A percentile compares a stretch with the other conserved stretches of the same genome.
phyloP scores from a whole-genome alignment of 2,329 filamentous ascomycete species.

The Teratosphaeria zuluensis region DNA sequence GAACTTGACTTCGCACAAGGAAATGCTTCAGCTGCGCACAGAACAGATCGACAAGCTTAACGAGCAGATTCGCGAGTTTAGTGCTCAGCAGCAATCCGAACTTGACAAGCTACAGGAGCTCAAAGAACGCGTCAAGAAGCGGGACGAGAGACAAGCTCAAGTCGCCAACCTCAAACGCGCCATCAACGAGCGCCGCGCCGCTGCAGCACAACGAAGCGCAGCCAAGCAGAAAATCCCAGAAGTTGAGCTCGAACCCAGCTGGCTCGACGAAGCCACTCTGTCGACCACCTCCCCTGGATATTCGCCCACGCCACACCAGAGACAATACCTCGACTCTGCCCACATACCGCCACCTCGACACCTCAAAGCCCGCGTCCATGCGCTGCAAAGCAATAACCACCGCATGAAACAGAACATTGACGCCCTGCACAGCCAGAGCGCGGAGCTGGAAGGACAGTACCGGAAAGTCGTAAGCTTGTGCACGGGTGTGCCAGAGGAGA shows the following conservation, averaged over 20 bases:
- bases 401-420: slow-evolving; percentile 58
- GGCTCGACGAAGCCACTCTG: slow-evolving; percentile 24
- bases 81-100: slow-evolving; percentile 67
- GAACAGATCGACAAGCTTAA: slow-evolving; percentile 74
- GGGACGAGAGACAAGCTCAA: slow-evolving; percentile 57
- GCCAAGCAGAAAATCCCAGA: not conserved
- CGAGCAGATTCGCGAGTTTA: slow-evolving; percentile 67
- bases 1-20: slow-evolving; percentile 68
- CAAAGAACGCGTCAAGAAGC: slow-evolving; percentile 53
- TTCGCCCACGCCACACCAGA: slow-evolving; percentile 9
- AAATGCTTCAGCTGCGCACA: slow-evolving; percentile 76
- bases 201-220: slow-evolving; percentile 15
- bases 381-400: slow-evolving; percentile 60
- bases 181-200: slow-evolving; percentile 55
- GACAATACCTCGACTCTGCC: slow-evolving; percentile 6
- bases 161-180: slow-evolving; percentile 70
- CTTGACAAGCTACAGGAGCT: slow-evolving; percentile 63
- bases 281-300: not conserved
- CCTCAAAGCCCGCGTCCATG: slow-evolving; percentile 58
- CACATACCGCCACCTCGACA: slow-evolving; percentile 10
- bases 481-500: slow-evolving; percentile 65
- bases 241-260: slow-evolving; percentile 23
- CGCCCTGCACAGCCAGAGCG: slow-evolving; percentile 66
- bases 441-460: slow-evolving; percentile 79
- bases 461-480: slow-evolving; percentile 80